These are phyloP conservation scores for Nothomitra cinnamomea DNA, from an alignment of 2,329 filamentous ascomycete genomes.

Conservation along the genomic window DNA sequence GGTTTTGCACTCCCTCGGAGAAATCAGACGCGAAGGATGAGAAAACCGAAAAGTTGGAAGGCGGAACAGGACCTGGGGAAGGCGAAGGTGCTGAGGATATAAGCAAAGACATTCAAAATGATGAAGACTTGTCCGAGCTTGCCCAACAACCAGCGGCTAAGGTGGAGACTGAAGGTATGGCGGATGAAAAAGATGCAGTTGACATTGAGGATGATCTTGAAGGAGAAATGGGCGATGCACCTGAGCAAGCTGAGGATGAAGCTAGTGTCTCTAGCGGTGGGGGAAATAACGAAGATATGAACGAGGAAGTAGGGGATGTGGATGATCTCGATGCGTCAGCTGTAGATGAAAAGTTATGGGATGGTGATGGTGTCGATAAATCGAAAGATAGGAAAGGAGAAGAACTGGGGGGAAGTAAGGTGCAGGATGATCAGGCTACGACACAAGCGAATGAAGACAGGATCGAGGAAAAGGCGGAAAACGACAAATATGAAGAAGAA, in stretches of 20 bases:
- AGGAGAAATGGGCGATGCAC: slow-evolving; percentile 54
- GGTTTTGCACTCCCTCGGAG: slow-evolving; percentile 83
- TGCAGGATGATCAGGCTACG: slow-evolving; percentile 27
- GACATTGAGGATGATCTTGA: slow-evolving; percentile 89
- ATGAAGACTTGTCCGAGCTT: slow-evolving; percentile 83
- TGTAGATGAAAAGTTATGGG: slow-evolving; percentile 98
- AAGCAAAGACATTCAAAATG: slow-evolving; percentile 86
- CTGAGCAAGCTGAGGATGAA: slow-evolving; percentile 34
- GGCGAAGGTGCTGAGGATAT: slow-evolving; percentile 94
- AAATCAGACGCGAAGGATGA: slow-evolving; percentile 53
- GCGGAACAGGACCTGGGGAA: slow-evolving; percentile 83
- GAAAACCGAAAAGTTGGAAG: slow-evolving; percentile 65
- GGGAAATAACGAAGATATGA: slow-evolving; percentile 53
- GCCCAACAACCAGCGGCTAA: slow-evolving; percentile 65
- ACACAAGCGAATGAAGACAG: slow-evolving; percentile 30
- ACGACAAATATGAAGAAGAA: slow-evolving; percentile 23
- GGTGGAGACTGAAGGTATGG: slow-evolving; percentile 40
- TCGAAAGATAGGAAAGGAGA: slow-evolving; percentile 70
- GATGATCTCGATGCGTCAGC: slow-evolving; percentile 79
- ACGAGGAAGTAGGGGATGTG: slow-evolving; percentile 80
- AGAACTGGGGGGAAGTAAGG: slow-evolving; percentile 31
- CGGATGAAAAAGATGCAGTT: slow-evolving; percentile 71
- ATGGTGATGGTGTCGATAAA: slow-evolving; percentile 57
- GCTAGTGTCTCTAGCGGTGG: slow-evolving; percentile 45
- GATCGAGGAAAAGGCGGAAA: slow-evolving; percentile 42